phyloP scores from a whole-genome alignment of 495 filamentous ascomycete species.

The Delitschia confertaspora region DNA sequence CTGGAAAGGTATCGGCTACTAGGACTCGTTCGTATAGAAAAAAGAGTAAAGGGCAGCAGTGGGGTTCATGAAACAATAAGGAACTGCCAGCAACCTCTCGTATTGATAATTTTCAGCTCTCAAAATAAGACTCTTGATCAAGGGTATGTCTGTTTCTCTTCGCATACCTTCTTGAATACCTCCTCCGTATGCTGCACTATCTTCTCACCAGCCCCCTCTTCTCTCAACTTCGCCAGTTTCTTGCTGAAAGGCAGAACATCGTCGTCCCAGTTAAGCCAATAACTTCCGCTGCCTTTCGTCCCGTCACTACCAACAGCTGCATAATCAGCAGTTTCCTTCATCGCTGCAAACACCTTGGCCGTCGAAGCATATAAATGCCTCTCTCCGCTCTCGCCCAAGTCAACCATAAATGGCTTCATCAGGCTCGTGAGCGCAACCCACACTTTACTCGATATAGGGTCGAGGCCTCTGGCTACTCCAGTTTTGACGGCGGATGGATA shows the following conservation, averaged over 20 bases:
- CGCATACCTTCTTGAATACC: conserved; percentile 19
- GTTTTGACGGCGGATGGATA: conserved; percentile 9
- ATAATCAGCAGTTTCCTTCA: neutral
- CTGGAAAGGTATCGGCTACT: too few relatives aligned
- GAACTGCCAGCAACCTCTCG: too few relatives aligned
- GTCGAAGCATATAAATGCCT: conserved; percentile 17
- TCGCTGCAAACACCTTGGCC: conserved; percentile 7
- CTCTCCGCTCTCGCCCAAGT: conserved; percentile 16
- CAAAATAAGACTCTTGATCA: too few relatives aligned
- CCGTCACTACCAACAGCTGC: conserved; percentile 10
- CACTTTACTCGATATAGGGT: neutral
- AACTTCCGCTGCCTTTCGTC: conserved; percentile 10
- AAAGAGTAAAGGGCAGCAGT: too few relatives aligned
- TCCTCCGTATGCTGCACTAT: conserved; percentile 23
- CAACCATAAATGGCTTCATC: conserved; percentile 7
- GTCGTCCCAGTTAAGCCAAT: conserved; percentile 10
- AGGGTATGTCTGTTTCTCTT: conserved; percentile 1
- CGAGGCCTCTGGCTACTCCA: neutral
- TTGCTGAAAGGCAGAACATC: conserved; percentile 1
- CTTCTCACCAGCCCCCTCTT: conserved; percentile 15
- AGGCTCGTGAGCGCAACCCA: neutral
- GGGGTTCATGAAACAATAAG: too few relatives aligned
- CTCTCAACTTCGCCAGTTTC: conserved; percentile 1
- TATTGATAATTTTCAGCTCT: too few relatives aligned
- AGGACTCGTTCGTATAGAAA: too few relatives aligned